Conservation (phyloP, 768 basidiomycete species). For the Daedaleopsis nitida region DNA sequence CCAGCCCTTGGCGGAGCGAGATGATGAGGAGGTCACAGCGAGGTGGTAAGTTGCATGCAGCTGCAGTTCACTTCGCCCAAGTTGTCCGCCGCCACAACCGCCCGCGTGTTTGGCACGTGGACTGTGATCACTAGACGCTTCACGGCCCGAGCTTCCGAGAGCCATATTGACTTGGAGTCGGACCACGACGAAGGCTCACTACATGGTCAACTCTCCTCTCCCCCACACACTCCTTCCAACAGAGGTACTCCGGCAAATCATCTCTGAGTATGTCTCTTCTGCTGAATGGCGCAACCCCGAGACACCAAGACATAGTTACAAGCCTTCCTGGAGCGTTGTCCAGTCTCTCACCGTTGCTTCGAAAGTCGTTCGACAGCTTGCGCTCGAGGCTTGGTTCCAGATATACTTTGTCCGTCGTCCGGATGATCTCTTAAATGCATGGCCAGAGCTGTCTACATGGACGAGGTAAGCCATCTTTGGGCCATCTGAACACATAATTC, state of each 20-base stretch:
- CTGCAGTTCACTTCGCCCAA: no score
- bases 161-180: no score
- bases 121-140: no score
- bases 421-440: conserved; percentile 6
- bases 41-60: no score
- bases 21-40: no score
- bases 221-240: conserved; percentile 9
- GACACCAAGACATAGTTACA: conserved; percentile 6
- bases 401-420: conserved; percentile 11
- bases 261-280: conserved; percentile 1
- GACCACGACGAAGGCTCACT: no score
- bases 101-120: no score
- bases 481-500: not conserved
- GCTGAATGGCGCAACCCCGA: not conserved
- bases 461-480: conserved; percentile 11
- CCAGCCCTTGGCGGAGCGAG: no score
- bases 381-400: conserved; percentile 22
- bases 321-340: conserved; percentile 16
- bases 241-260: conserved; percentile 17
- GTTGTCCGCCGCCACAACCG: no score
- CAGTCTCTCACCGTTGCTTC: conserved; percentile 12
- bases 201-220: not conserved
- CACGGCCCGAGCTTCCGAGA: no score
- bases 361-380: conserved; percentile 7
- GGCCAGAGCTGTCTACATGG: conserved; percentile 10